These are phyloP conservation scores for Rhodamnia argentea DNA, from an alignment of 345 rosid genomes.

Conservation along the genomic window DNA sequence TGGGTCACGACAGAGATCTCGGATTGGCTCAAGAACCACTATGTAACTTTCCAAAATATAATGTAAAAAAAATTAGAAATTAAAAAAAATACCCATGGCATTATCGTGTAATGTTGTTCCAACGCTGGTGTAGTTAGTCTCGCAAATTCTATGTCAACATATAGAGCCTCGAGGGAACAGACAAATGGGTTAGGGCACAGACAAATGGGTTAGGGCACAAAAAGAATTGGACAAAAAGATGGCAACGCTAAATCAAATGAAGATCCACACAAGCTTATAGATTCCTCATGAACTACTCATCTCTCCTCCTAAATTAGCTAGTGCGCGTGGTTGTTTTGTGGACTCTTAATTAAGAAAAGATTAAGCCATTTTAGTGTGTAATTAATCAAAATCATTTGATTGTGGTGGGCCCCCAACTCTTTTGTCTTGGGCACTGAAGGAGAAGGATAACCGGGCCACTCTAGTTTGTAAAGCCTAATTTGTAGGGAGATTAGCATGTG, in stretches of 20 bases:
- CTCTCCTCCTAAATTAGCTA: slow-evolving; percentile 10
- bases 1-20: not conserved
- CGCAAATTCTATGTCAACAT: slow-evolving; percentile 11
- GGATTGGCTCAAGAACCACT: not conserved
- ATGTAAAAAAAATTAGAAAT: not conserved
- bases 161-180: slow-evolving; percentile 5
- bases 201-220: not conserved
- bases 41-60: not conserved
- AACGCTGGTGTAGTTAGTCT: slow-evolving; percentile 34
- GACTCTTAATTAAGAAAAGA: not conserved
- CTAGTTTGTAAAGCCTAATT: slow-evolving; percentile 5
- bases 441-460: slow-evolving; percentile 2
- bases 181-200: not conserved
- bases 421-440: slow-evolving; percentile 2
- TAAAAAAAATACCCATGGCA: not conserved
- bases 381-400: not conserved
- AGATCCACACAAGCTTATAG: not conserved
- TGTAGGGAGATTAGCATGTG: not conserved
- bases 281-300: not conserved
- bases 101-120: slow-evolving; percentile 14
- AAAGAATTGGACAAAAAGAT: slow-evolving; percentile 1
- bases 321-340: not conserved
- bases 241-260: slow-evolving; percentile 3
- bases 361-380: not conserved
- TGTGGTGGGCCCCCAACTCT: slow-evolving; percentile 24